Evolutionary conservation across 2,329 filamentous ascomycete species (phyloP), one percentile per base, ranked within the genome.

Genomic region (Colletotrichum sp.): DNA sequence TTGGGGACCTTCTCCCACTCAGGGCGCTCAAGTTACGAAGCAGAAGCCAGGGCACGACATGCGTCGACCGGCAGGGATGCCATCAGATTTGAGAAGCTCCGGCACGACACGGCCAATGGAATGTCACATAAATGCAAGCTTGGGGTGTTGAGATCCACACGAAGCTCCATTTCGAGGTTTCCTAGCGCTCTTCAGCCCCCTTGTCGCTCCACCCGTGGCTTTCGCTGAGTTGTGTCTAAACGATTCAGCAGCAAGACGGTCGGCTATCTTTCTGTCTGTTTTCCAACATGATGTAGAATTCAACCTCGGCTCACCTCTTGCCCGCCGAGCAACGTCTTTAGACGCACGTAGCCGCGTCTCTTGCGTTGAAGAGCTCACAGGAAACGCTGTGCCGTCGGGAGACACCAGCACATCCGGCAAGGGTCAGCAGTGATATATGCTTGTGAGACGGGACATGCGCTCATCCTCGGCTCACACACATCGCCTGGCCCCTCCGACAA

Each of bases 1-100:
- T 63, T 59, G 59, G 72, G 30, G 16, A 43, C 67, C 18, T 36
- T 57, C 71, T 73, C 68, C 73, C 69, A 75, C 55, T 72, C 73
- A 75, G 73, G 32, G 55, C 63, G 57, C 21, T 64, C 69, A 72
- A 75, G 69, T 72, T 72, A 64, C 73, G 73, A 75, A 75, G 69
- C 73, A 74, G 65, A 71, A 43, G 57, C 67, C 60, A 74, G 72
- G 60, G 60, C 72, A 71, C 67, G 72, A 71, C 72, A 65, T 74
- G 68, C 67, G 67, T 71, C 68, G 43, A 32, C 68, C 52, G 52
- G 68, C 57, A 67, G 61, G 61, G 72, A 26, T 55, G 39, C 39
- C 61, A 24, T 48, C 32, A 64, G 69, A 55, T 75, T 75, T 64
- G 55, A 63, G 70, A 72, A 75, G 73, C 70, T 75, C 59, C 43